phyloP scores from a whole-genome alignment of 257 asterid species.

The Nicotiana benthamiana region DNA sequence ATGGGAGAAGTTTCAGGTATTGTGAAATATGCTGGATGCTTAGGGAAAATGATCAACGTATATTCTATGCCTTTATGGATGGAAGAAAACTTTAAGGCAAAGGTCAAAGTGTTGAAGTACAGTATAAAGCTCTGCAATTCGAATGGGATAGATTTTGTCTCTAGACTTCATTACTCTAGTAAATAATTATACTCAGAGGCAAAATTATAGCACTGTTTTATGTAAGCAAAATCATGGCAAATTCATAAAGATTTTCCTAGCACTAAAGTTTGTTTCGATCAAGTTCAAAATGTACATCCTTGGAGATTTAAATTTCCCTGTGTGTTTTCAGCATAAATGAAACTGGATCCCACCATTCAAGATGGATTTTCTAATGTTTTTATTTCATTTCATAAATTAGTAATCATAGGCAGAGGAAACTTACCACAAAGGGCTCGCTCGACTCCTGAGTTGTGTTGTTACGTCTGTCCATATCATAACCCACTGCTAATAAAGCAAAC shows the following conservation, averaged over 20 bases:
- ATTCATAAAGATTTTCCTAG: too few species aligned
- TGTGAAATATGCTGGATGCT: not conserved
- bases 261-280: too few species aligned
- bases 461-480: slow-evolving; percentile 4
- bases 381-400: not conserved
- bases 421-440: slow-evolving; percentile 6
- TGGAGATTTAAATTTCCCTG: too few species aligned
- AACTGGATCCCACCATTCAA: not conserved
- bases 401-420: not conserved
- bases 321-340: too few species aligned
- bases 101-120: not conserved
- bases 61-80: not conserved
- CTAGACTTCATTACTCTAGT: not conserved
- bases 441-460: not conserved
- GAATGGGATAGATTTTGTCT: not conserved
- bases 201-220: not conserved
- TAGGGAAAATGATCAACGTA: not conserved
- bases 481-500: not conserved
- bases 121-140: not conserved
- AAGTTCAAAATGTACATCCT: too few species aligned
- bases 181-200: not conserved
- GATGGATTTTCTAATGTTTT: not conserved
- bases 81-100: not conserved
- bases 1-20: not conserved
- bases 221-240: not conserved